Conservation (phyloP, 768 basidiomycete species). For the Tricholomella constricta region DNA sequence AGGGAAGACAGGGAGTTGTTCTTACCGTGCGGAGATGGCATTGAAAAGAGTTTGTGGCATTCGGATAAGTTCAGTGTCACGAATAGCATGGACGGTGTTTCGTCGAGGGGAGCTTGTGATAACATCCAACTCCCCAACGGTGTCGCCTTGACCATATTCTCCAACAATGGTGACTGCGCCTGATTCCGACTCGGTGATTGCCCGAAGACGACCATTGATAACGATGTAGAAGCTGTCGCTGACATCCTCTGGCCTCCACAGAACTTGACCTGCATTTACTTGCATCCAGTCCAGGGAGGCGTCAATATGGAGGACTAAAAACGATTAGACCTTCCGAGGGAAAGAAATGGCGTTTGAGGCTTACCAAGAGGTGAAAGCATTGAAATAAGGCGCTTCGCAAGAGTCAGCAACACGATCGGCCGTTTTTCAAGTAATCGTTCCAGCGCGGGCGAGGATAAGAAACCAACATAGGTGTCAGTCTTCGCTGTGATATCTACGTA, state of each 20-base stretch:
- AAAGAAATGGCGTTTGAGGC: conserved; percentile 18
- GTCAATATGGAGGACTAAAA: conserved; percentile 90
- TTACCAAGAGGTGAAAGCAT: conserved; percentile 89
- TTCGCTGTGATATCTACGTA: conserved; percentile 98
- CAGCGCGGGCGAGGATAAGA: conserved; percentile 84
- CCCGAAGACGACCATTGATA: conserved; percentile 93
- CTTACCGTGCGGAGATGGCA: conserved; percentile 86
- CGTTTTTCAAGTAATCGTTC: conserved; percentile 90
- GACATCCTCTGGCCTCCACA: conserved; percentile 88
- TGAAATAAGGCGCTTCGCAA: conserved; percentile 96
- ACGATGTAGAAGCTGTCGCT: conserved; percentile 99
- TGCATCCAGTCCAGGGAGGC: conserved; percentile 98
- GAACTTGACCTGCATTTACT: conserved; percentile 90
- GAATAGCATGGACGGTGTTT: conserved; percentile 95
- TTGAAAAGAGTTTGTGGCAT: conserved; percentile 99
- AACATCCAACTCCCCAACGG: conserved; percentile 96
- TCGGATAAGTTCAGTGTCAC: conserved; percentile 94
- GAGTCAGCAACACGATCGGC: conserved; percentile 92
- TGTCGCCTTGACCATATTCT: conserved; percentile 97
- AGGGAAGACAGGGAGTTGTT: not conserved
- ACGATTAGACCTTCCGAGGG: not conserved
- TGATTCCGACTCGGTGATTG: conserved; percentile 77
- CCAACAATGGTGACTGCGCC: conserved; percentile 81
- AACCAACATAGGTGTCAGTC: conserved; percentile 98
- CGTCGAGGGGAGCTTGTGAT: conserved; percentile 88